A percentile compares a stretch with the other conserved stretches of the same genome.
phyloP scores from a whole-genome alignment of 177 flowering plant genomes.

The Telopea speciosissima region DNA sequence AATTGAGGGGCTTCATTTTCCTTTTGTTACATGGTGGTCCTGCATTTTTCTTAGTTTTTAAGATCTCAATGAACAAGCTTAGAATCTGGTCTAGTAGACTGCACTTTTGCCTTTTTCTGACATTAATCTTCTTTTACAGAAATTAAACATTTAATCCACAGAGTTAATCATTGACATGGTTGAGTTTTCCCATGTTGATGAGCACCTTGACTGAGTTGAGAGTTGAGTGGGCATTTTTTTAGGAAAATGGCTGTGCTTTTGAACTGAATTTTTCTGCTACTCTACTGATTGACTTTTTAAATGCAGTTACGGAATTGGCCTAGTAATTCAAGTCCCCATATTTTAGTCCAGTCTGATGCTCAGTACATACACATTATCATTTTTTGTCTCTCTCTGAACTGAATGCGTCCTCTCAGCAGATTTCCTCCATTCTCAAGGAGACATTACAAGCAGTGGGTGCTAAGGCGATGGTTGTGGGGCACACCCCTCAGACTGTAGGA shows the following conservation, averaged over 20 bases:
- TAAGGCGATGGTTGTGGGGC: slow-evolving; percentile 90
- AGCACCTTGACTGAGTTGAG: too few species aligned
- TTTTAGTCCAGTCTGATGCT: too few species aligned
- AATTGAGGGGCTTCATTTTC: not conserved
- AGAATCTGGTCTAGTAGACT: not conserved
- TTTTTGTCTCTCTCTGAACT: slow-evolving; percentile 6
- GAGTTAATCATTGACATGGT: too few species aligned
- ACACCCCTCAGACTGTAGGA: slow-evolving; percentile 77
- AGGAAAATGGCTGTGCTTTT: too few species aligned
- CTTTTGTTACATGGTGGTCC: not conserved
- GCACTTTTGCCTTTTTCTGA: not conserved
- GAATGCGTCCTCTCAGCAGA: slow-evolving; percentile 33
- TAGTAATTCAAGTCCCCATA: too few species aligned
- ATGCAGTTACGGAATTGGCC: not conserved
- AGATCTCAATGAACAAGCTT: not conserved
- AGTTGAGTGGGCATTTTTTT: too few species aligned
- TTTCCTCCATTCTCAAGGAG: slow-evolving; percentile 50
- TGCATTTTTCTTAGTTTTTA: not conserved
- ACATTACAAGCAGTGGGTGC: slow-evolving; percentile 72
- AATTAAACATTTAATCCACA: too few species aligned
- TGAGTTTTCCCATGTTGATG: too few species aligned
- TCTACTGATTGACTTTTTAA: not conserved
- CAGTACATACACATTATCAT: not conserved
- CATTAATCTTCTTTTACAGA: too few species aligned
- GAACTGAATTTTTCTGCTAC: not conserved